Evolutionary conservation across 306 rosid species (phyloP).

Genomic region (Fragaria nilgerrensis): DNA sequence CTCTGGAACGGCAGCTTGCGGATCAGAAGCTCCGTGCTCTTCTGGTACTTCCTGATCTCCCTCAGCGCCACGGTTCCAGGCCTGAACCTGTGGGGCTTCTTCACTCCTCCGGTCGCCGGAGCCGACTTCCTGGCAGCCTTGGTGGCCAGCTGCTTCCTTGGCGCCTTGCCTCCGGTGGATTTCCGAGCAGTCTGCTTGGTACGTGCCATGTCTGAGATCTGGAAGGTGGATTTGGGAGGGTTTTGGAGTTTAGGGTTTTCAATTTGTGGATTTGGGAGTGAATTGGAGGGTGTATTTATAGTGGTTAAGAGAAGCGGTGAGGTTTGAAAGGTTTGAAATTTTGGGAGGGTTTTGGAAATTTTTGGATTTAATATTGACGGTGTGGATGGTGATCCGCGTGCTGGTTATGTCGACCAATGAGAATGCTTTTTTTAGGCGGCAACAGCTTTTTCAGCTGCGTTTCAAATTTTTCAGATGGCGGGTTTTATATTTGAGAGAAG

Average conservation of each 20-base stretch:
- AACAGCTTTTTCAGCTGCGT: neutral
- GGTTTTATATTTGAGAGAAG: neutral
- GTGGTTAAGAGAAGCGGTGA: neutral
- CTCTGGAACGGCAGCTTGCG: neutral
- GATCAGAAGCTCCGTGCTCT: constrained; percentile 2
- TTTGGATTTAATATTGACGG: neutral
- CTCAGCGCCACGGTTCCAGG: neutral
- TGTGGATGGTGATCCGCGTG: neutral
- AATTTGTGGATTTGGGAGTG: neutral
- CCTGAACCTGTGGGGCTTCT: neutral
- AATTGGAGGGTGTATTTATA: neutral
- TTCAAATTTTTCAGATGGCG: neutral
- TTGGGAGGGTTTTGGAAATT: neutral
- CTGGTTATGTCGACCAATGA: neutral
- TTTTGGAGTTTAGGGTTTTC: neutral
- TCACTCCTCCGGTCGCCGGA: constrained; percentile 7
- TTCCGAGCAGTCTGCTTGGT: neutral
- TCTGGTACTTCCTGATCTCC: neutral
- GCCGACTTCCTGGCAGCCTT: neutral
- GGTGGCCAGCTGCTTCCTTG: neutral
- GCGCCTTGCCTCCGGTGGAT: neutral
- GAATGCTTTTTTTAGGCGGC: neutral
- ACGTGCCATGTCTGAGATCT: neutral
- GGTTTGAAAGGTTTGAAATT: neutral
- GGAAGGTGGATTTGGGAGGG: neutral